Percentiles rank a stretch among this genome's conserved stretches.
Conservation (phyloP, 2,329 filamentous ascomycete species). For the Botrytis deweyae region DNA sequence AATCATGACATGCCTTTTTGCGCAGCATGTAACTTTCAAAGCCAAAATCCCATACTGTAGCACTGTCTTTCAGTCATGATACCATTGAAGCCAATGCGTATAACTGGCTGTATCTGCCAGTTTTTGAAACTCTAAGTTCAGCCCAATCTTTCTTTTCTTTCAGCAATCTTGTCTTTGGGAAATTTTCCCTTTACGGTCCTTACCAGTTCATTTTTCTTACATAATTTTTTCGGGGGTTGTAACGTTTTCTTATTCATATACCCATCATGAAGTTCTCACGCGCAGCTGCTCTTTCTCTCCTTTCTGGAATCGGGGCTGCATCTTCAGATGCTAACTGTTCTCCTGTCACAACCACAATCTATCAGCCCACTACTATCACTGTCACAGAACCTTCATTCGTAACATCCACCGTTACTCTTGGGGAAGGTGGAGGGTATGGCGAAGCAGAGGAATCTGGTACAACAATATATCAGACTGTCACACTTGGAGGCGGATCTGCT, state of each 20-base stretch:
- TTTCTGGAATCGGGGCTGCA: slow-evolving; percentile 3
- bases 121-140: neutral
- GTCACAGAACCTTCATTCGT: neutral
- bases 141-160: neutral
- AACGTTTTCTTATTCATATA: neutral
- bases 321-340: slow-evolving; percentile 15
- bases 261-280: slow-evolving; percentile 10
- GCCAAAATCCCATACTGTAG: slow-evolving; percentile 6
- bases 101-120: slow-evolving; percentile 3
- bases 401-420: slow-evolving; percentile 10
- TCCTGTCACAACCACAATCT: slow-evolving; percentile 17
- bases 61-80: slow-evolving; percentile 4
- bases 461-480: slow-evolving; percentile 12
- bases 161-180: neutral
- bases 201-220: neutral
- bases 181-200: slow-evolving; percentile 14
- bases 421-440: neutral
- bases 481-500: neutral
- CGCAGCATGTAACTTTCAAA: neutral
- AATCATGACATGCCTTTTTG: neutral
- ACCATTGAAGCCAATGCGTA: neutral
- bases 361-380: slow-evolving; percentile 15
- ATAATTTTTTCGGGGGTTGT: neutral
- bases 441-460: neutral
- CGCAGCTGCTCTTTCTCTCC: slow-evolving; percentile 11